Conservation (phyloP, 108 stramenopile species). For the Skeletonema marinoi region DNA sequence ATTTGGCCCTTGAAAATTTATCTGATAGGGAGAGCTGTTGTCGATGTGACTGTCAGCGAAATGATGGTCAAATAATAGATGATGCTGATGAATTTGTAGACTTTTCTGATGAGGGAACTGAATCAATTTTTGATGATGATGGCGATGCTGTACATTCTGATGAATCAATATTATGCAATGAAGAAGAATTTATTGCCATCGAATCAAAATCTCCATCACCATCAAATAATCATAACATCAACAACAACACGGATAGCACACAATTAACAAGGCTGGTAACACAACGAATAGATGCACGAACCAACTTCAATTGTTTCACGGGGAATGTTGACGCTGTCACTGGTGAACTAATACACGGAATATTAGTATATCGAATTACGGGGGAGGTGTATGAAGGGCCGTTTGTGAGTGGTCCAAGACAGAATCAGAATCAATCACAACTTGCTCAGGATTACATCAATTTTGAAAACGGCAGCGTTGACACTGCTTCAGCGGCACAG, state of each 20-base stretch:
- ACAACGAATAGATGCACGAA: slow-evolving; percentile 22
- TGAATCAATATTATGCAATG: background rate
- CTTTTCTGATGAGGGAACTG: too few relatives aligned
- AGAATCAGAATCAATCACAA: slow-evolving; percentile 4
- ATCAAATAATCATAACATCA: background rate
- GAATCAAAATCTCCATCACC: background rate
- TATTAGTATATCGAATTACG: slow-evolving; percentile 12
- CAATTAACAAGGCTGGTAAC: slow-evolving; percentile 12
- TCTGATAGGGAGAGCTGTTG: background rate
- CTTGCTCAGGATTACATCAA: background rate
- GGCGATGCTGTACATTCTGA: background rate
- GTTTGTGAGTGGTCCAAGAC: slow-evolving; percentile 13
- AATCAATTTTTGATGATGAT: background rate
- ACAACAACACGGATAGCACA: background rate
- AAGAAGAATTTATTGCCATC: background rate
- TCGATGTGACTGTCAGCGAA: background rate
- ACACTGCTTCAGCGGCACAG: background rate
- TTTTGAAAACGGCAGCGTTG: background rate
- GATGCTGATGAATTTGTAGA: background rate
- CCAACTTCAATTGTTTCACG: slow-evolving; percentile 34
- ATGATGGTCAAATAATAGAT: background rate
- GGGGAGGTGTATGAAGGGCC: slow-evolving; percentile 44
- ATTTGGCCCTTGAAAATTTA: too few relatives aligned
- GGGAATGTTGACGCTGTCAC: slow-evolving; percentile 44
- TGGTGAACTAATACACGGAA: slow-evolving; percentile 39